Percentiles rank a stretch among this genome's conserved stretches.
Conservation (phyloP, 176 grass and related monocot genomes). For the Oryza coarctata region DNA sequence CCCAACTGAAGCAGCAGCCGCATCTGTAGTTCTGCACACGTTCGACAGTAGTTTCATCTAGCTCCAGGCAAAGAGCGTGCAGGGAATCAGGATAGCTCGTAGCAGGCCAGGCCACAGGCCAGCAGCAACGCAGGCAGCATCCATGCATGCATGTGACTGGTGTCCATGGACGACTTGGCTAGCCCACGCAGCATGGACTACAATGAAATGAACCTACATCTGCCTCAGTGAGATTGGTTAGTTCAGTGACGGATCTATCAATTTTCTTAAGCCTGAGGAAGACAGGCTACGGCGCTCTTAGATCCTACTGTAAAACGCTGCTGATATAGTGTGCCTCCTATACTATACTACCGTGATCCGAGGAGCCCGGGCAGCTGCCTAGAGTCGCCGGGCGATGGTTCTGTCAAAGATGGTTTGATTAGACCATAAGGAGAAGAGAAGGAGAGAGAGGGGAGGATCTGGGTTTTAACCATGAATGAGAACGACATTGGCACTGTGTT, state of each 20-base stretch:
- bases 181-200: conserved; percentile 6
- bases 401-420: not conserved
- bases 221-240: not conserved
- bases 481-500: too few relatives aligned
- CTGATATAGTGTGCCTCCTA: not conserved
- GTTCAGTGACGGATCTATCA: not conserved
- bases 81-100: not conserved
- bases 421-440: not conserved
- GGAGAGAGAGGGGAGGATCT: not conserved
- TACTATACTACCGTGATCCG: not conserved
- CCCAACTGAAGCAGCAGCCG: conserved; percentile 20
- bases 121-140: not conserved
- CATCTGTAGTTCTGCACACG: not conserved
- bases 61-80: not conserved
- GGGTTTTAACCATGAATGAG: not conserved
- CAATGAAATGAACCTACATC: not conserved
- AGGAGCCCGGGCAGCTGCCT: not conserved
- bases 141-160: conserved; percentile 9
- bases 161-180: not conserved
- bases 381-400: not conserved
- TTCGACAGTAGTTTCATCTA: not conserved
- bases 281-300: not conserved
- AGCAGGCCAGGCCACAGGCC: not conserved
- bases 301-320: not conserved
- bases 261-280: not conserved